Conservation (phyloP, 2,329 filamentous ascomycete species). For the Pleoardoris graminearum region DNA sequence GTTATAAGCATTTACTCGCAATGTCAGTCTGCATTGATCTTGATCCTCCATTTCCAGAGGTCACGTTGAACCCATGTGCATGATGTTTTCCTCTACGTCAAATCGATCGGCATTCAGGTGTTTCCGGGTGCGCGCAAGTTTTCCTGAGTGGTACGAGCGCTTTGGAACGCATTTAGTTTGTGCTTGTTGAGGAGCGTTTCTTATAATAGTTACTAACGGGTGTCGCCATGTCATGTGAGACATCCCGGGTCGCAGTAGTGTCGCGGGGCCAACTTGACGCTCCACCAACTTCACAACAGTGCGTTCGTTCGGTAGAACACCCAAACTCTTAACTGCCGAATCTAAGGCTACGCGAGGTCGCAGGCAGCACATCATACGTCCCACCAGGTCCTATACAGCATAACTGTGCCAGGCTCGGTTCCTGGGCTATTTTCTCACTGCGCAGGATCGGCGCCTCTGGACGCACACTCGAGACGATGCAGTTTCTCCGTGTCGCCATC, state of each 20-base stretch:
- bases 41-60: constrained; percentile 9
- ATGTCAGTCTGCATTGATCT: constrained; percentile 28
- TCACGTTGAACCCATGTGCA: constrained; percentile 19
- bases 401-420: constrained; percentile 30
- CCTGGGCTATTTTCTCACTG: constrained; percentile 27
- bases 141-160: constrained; percentile 8
- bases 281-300: constrained; percentile 11
- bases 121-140: constrained; percentile 17
- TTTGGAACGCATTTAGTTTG: constrained; percentile 35
- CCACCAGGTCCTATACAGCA: constrained; percentile 34
- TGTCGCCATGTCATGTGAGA: constrained; percentile 39
- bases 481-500: constrained; percentile 29
- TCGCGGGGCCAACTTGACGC: constrained; percentile 30
- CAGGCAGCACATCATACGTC: constrained; percentile 42
- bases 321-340: constrained; percentile 22
- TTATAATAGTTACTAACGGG: constrained; percentile 29
- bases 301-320: constrained; percentile 17
- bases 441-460: constrained; percentile 12
- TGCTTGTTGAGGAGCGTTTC: constrained; percentile 16
- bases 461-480: constrained; percentile 34
- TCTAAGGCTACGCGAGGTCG: constrained; percentile 36
- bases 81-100: constrained; percentile 30
- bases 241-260: constrained; percentile 33
- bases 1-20: constrained; percentile 28
- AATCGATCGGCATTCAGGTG: constrained; percentile 13